Evolutionary conservation across 257 asterid species (phyloP), one percentile per base, ranked within the genome.

Genomic region (Solanum sparsipilum): DNA sequence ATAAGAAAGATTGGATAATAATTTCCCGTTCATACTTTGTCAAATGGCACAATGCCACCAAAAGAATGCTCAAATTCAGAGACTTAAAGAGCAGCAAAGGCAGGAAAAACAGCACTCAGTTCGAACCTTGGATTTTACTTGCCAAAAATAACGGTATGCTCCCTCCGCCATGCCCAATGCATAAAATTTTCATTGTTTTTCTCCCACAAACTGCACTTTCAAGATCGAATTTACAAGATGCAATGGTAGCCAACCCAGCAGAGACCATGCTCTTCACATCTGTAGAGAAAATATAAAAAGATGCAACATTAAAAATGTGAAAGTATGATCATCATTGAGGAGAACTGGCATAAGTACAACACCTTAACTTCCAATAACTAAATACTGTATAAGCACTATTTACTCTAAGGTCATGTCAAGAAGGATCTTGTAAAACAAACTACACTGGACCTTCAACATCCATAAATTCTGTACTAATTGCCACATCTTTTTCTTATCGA

Each of bases 151-250:
- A 89, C 16, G 99, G 99, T 75, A 96, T 89, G 93, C 99, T 95
- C 89, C 99, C 99, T 89, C 99, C 99, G 46, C 99, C 99, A 89
- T 96, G 99, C 20, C 99, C 99, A 29, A 96, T 93, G 93, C 99
- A 95, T 86, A 96, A 92, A 87, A 95, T 86, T 34, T 92, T 94
- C 94, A 94, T 89, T 39, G 34, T 88, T 88, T 91, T 93, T 89
- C 90, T 91, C 91, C 96, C 98, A 87, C 76, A 87, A 71, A 94
- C 39, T 86, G 98, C 95, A 87, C 91, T 91, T 90, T 82, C 91
- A 68, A 96, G 90, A 86, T 93, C 94, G 78, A 79, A 91, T 88
- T 91, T 91, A 88, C 94, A 90, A 41, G 94, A 90, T 48, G 94
- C 74, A 35, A 96, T 81, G 68, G 97, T 92, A 5, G 94, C 87